Evolutionary conservation across 78 protist species (phyloP), one percentile per base, ranked within the genome.

Genomic region (Chrysochromulina tobinii): DNA sequence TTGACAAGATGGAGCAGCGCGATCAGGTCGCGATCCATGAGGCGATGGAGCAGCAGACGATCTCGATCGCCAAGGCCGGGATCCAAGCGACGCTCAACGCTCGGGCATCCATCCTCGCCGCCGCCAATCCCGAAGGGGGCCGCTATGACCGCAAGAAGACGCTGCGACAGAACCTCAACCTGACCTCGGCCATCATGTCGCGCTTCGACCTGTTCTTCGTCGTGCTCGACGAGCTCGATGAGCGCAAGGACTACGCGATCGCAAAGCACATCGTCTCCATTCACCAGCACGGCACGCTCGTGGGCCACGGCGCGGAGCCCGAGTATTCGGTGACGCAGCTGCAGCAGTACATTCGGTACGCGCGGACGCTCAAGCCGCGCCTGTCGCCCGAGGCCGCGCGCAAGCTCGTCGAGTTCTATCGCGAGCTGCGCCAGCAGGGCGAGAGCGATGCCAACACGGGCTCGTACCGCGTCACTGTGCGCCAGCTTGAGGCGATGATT

Each of bases 1-100:
- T 91, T 23, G 93, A 91, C 89, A 91, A 81, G 81, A 91, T 91
- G 93, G 93, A 91, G 6, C 48, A 0, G 23, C 14, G 9, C 21
- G 93, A 90, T 59, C 93, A 90, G 88, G 81, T 67, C 17, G 93
- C 93, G 17, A 91, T 91, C 89, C 93, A 91, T 64, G 99, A 99
- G 91, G 99, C 99, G 15, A 99, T 99, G 99, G 99, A 99, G 69
- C 99, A 99, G 96, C 99, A 99, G 89, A 98, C 99, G 53, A 99
- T 99, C 61, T 96, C 99, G 38, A 98, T 99, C 85, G 96, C 99
- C 72, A 99, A 99, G 93, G 99, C 99, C 0, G 99, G 99, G 55
- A 97, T 99, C 48, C 96, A 95, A 54, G 93, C 69, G 9, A 96
- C 99, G 0, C 95, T 98, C 53, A 98, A 98, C 88, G 99, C 99